Evolutionary conservation across 2,329 filamentous ascomycete species (phyloP), one percentile per base, ranked within the genome.

Genomic region (Exophiala oligosperma): DNA sequence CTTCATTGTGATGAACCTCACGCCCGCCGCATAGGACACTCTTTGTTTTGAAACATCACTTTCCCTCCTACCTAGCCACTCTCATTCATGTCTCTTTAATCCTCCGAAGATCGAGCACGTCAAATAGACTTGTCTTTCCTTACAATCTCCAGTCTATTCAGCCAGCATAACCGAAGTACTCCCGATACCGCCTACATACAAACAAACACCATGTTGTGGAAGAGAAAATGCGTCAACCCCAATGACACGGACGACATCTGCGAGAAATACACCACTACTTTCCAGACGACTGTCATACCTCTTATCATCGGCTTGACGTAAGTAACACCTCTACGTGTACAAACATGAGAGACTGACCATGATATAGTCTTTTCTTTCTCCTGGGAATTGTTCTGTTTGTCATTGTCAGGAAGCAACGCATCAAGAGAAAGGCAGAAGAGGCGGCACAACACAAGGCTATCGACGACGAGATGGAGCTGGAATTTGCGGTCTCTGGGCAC

Each of bases 211-310:
- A 24, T 40, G 46, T 29, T 61, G 26, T 49, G 44, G 48, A 61
- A 55, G 49, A 56, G 56, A 54, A 47, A 50, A 14, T 61, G 59
- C 55, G 32, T 41, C 38, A 55, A 57, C 38, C 52, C 56, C 21
- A 56, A 61, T 40, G 26, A 24, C 23, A 38, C 49, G 26, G 54
- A 49, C 38, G 52, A 61, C 44, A 32, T 48, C 7, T 61, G 59
- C 56, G 55, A 58, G 21, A 43, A 47, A 35, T 61, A 61, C 44
- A 35, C 37, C 35, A 52, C 44, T 29, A 23, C 24, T 2, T 61
- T 53, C 6, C 32, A 58, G 52, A 61, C 59, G 7, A 57, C 59
- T 4, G 59, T 55, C 2, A 57, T 61, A 5, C 59, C 59, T 21
- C 17, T 56, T n/a, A 52, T 61, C 44, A 61, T 61, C 8, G 40